A percentile compares a stretch with the other conserved stretches of the same genome.
These are phyloP conservation scores for Viola odorata DNA, from an alignment of 345 rosid species.

Conservation along the genomic window DNA sequence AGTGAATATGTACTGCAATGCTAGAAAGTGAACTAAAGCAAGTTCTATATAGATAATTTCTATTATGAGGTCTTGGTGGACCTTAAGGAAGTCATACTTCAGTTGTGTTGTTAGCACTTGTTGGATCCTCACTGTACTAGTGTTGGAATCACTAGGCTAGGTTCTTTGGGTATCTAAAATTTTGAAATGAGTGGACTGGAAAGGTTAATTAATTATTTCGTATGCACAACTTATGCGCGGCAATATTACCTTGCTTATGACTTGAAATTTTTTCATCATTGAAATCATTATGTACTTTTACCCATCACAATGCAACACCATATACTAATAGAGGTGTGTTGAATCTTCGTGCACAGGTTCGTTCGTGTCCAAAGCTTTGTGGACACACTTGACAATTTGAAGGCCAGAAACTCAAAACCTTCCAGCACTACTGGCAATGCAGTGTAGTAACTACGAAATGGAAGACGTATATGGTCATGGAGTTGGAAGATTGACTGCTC, in stretches of 20 bases:
- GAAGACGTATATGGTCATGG: slow-evolving; percentile 31
- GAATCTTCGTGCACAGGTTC: slow-evolving; percentile 23
- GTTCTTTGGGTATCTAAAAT: too few species aligned
- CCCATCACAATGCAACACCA: background rate
- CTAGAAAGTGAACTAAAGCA: slow-evolving; percentile 23
- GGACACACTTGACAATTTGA: slow-evolving; percentile 34
- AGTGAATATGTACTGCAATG: slow-evolving; percentile 4
- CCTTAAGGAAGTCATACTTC: too few species aligned
- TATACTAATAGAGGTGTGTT: background rate
- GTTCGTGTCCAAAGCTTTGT: slow-evolving; percentile 36
- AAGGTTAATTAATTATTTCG: too few species aligned
- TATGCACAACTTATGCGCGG: background rate
- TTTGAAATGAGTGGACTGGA: too few species aligned
- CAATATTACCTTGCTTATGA: background rate
- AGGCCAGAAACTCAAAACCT: slow-evolving; percentile 30
- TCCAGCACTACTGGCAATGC: slow-evolving; percentile 18
- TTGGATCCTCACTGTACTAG: too few species aligned
- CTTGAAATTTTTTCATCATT: background rate
- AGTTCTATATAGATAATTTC: background rate
- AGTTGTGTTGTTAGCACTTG: too few species aligned
- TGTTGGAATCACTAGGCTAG: too few species aligned
- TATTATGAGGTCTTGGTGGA: slow-evolving; percentile 10
- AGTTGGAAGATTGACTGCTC: slow-evolving; percentile 28
- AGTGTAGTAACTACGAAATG: slow-evolving; percentile 25
- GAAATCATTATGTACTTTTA: background rate